Conservation (phyloP, 805 yeast genomes). For the Suhomyces faveliae region DNA sequence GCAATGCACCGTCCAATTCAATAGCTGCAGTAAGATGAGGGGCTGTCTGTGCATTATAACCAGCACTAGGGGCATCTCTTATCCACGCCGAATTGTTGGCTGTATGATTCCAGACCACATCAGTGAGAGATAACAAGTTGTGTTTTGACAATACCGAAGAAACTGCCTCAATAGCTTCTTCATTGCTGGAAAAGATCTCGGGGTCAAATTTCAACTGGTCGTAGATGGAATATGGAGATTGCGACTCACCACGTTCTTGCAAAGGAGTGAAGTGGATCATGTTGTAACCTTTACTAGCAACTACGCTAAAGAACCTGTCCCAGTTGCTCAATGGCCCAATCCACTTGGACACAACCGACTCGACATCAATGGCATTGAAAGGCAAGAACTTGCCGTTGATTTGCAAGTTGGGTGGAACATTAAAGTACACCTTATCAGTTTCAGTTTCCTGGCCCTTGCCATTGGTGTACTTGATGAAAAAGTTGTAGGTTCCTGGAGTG, state of each 20-base stretch:
- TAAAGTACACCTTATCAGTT: conserved; percentile 67
- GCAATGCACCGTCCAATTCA: conserved; percentile 70
- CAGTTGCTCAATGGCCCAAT: conserved; percentile 69
- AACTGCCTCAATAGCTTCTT: conserved; percentile 56
- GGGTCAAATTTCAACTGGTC: conserved; percentile 84
- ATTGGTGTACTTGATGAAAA: conserved; percentile 58
- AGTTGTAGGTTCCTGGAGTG: conserved; percentile 78
- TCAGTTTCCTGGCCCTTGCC: conserved; percentile 25
- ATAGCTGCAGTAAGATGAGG: conserved; percentile 86
- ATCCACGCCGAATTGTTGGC: conserved; percentile 90
- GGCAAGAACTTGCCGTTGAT: conserved; percentile 59
- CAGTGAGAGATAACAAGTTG: conserved; percentile 76
- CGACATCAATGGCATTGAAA: conserved; percentile 75
- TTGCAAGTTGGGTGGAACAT: conserved; percentile 73
- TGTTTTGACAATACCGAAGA: conserved; percentile 49
- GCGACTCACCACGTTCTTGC: conserved; percentile 83
- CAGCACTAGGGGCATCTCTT: conserved; percentile 82
- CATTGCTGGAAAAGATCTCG: conserved; percentile 50
- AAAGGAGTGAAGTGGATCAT: conserved; percentile 96
- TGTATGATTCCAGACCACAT: conserved; percentile 92
- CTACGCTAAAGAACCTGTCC: conserved; percentile 60
- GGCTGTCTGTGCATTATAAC: conserved; percentile 82
- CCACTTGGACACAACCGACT: conserved; percentile 89
- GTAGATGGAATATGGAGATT: conserved; percentile 89
- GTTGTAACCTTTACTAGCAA: conserved; percentile 79